Evolutionary conservation across 164 flowering plant genomes (phyloP), one percentile per base, ranked within the genome.

Genomic region (Piper betle): DNA sequence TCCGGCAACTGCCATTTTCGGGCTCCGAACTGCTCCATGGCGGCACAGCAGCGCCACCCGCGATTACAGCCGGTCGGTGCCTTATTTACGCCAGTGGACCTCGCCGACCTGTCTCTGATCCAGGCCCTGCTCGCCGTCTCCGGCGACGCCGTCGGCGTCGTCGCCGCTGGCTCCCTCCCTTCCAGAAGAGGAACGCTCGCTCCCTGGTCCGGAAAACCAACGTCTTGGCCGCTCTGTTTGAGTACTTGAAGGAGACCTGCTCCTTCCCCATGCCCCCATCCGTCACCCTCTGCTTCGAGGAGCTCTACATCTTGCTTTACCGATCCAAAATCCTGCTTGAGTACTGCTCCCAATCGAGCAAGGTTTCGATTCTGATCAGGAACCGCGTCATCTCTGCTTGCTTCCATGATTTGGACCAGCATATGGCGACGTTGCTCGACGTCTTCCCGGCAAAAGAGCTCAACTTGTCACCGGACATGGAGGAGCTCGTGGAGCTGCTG

Each of bases 381-480:
- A 85, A 81, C 72, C 79, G 76, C 8, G 65, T 86, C 39, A 71
- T 94, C 71, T 86, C 96, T 8, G 85, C 83, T 2, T 81, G 82
- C 69, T 93, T 88, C 56, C 89, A 85, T 66, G 99, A 93, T 68
- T 64, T 93, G 60, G 80, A 73, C 46, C 84, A 73, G 65, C 95
- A 90, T 52, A 77, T 93, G 15, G 84, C 81, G n/a, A 93, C 99
- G 39, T 75, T 93, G 38, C 73, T 93, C 62, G 99, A 93, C 71
- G 96, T 90, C 3, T 79, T 93, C 42, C 97, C 97, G 9, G 53
- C 81, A 50, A 40, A 60, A 16, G 88, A 89, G 52, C 52, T 85
- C 16, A 71, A 68, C 46, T 62, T 83, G 62, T 63, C 77, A 57
- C 75, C 70, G 33, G 97, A 93, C 66, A 64, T 83, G 38, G 68